Conservation (phyloP, 73 alveolate species). For the Breviolum minutum region DNA sequence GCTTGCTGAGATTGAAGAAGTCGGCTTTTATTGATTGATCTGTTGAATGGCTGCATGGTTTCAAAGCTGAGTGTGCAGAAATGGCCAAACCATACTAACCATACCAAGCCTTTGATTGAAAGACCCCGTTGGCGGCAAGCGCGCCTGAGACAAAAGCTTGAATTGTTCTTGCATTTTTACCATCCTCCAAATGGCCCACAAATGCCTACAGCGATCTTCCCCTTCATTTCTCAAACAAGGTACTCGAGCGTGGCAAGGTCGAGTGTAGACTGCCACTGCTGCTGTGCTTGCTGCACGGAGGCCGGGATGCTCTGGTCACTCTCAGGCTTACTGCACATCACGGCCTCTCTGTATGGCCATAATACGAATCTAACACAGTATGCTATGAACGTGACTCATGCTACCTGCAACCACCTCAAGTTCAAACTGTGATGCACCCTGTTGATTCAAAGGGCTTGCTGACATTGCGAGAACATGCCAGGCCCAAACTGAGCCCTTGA, state of each 20-base stretch:
- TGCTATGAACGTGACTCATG: too few species aligned
- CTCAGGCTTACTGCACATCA: constrained; percentile 35
- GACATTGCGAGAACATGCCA: too few species aligned
- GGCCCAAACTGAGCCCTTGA: neutral
- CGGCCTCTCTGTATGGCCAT: neutral
- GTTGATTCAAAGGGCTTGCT: too few species aligned
- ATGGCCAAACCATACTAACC: neutral
- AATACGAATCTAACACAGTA: too few species aligned
- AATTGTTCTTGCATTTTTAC: neutral
- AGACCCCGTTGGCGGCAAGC: constrained; percentile 84
- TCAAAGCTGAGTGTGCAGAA: too few species aligned
- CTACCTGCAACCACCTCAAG: too few species aligned
- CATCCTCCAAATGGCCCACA: neutral
- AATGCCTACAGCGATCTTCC: neutral
- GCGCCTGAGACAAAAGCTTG: constrained; percentile 41
- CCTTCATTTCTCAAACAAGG: neutral
- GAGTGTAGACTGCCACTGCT: constrained; percentile 55
- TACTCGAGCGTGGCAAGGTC: constrained; percentile 73
- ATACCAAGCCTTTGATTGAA: constrained; percentile 43
- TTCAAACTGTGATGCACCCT: too few species aligned
- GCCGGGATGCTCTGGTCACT: neutral
- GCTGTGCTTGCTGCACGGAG: constrained; percentile 70
- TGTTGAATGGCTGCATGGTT: neutral
- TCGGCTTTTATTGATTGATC: neutral
- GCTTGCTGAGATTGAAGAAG: too few species aligned